A percentile compares a stretch with the other conserved stretches of the same genome.
Conservation (phyloP, 192 early-diverging fungal genomes). For the Backusella mclennaniae region DNA sequence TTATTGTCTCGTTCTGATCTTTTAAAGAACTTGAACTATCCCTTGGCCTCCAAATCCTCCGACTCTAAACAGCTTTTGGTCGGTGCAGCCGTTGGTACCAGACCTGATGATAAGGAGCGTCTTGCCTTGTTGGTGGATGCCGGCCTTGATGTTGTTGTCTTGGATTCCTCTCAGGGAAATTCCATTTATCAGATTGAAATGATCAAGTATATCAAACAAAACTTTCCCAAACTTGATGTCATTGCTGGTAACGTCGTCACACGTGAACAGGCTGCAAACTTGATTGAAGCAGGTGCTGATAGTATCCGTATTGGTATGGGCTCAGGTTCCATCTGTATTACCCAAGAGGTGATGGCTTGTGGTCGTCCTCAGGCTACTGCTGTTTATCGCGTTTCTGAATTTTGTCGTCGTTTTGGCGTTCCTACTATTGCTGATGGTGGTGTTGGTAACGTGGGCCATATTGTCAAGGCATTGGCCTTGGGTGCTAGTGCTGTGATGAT, state of each 20-base stretch:
- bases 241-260: conserved; percentile 98
- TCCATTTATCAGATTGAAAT: conserved; percentile 92
- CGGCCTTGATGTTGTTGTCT: conserved; percentile 90
- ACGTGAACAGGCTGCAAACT: conserved; percentile 84
- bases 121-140: conserved; percentile 85
- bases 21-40: conserved; percentile 95
- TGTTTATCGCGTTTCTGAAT: conserved; percentile 92
- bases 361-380: conserved; percentile 97
- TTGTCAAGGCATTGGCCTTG: conserved; percentile 94
- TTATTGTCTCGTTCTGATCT: conserved; percentile 94
- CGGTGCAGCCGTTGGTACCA: conserved; percentile 91
- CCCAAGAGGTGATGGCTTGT: conserved; percentile 98
- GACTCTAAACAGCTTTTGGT: conserved; percentile 88
- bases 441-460: conserved; percentile 95
- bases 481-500: conserved; percentile 99
- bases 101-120: conserved; percentile 83
- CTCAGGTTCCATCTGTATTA: conserved; percentile 96
- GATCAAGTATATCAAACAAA: conserved; percentile 90
- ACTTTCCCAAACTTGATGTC: conserved; percentile 82
- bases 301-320: conserved; percentile 91
- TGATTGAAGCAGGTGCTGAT: conserved; percentile 94
- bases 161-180: conserved; percentile 96
- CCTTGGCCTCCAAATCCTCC: conserved; percentile 80
- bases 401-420: conserved; percentile 89
- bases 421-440: conserved; percentile 97